Base-by-base conservation (phyloP, 108 stramenopile species). In the Skeletonema costatum region DNA sequence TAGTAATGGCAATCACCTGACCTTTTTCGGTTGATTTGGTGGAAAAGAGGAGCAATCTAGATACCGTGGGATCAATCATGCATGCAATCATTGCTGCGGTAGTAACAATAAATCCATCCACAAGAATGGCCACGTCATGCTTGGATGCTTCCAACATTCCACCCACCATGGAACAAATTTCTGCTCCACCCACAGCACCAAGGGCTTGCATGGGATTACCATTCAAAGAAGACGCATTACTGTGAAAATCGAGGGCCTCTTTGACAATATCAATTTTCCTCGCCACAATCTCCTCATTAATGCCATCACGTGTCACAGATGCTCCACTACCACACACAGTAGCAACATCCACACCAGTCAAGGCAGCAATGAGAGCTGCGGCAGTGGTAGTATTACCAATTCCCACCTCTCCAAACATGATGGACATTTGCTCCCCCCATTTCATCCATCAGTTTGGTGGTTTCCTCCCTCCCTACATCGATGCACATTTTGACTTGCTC, bases 371-470 rank as follows among this genome's bases (percentile, higher is more conserved):
- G 3, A 95, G 61, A 14, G 87, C 76, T 16, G 90, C 85, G 12
- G 90, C 84, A 10, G 87, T 76, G 1, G 94, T 95, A 11, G 94
- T 95, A 66, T 95, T 95, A 9, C 94, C 92, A 50, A 95, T 95
- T 6, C 94, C 94, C 17, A 95, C 85, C 74, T 95, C 94, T 48
- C 94, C 94, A 50, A 95, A 78, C 12, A 74, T 67, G 4, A 95
- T 46, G 32, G 32, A 87, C 68, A 39, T 68, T 48, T 30, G 73
- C 72, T 19, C 32, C 21, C 10, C 30, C 31, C 13, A 60, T 38
- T 33, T 86, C 78, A 32, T 80, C 59, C 0, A 88, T 77, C 44
- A 73, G 29, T 29, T 64, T 53, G 10, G 32, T 53, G 29, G 87
- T 66, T 41, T 78, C 78, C 0, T 76, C 64, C 29, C 78, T 64